Evolutionary conservation across 495 filamentous ascomycete species (phyloP), one percentile per base, ranked within the genome.

Genomic region (Xylaria telfairii): DNA sequence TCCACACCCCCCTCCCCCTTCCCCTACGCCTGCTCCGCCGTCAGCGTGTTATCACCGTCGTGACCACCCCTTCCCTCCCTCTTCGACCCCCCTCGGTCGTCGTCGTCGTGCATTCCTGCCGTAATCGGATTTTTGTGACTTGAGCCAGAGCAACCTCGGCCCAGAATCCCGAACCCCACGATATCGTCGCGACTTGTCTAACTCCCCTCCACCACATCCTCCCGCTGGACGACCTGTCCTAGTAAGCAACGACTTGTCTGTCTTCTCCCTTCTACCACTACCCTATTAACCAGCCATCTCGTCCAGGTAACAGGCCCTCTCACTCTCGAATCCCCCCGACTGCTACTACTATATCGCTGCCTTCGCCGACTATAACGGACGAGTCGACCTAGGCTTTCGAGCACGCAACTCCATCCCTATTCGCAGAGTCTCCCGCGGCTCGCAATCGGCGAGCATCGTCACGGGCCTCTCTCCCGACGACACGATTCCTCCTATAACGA

Each of bases 401-500:
- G 57, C 4, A n/a, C 30, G 5, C 41, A 17, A 28, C 19, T 12
- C 60, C 37, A 7, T 15, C 60, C 30, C 32, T 46, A 53, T 21
- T 51, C 62, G 62, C n/a, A 37, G n/a, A 32, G 15, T 47, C n/a
- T 49, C 24, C 24, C 57, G n/a, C 72, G 59, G 72, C 72, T 77
- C 69, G 72, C 75, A 53, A 30, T 34, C 39, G 28, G 71, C 75
- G 77, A 76, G 75, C 71, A 59, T 76, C 65, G 59, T 54, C 34
- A 65, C 51, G 59, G 47, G 28, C 32, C 64, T 59, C 41, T 62
- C 70, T 65, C 69, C 47, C 63, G 76, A 78, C 84, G 85, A 80
- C 85, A 88, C 79, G 72, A 88, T 88, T 87, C 85, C 87, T 83
- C 86, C 87, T 76, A 80, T 77, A 72, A 92, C 90, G 80, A 91